Percentiles rank a stretch among this genome's conserved stretches.
These are phyloP conservation scores for Geotrichum reessii DNA, from an alignment of 1,139 yeast genomes.

Conservation along the genomic window DNA sequence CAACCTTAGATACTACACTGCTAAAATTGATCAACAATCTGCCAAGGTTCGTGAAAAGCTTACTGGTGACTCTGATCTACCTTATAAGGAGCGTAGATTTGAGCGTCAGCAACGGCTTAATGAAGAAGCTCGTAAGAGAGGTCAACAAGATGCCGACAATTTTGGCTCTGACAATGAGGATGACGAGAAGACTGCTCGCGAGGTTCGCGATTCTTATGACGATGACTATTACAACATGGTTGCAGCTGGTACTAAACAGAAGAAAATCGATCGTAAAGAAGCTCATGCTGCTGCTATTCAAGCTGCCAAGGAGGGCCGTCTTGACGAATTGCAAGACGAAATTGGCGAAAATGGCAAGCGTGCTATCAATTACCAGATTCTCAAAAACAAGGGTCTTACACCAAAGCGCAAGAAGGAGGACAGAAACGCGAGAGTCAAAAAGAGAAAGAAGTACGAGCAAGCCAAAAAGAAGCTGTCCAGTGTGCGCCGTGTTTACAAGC, in stretches of 20 bases:
- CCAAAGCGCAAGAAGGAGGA: constrained; percentile 89
- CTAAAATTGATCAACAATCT: constrained; percentile 74
- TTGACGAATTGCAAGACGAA: constrained; percentile 62
- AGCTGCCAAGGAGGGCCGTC: constrained; percentile 82
- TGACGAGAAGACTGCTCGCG: constrained; percentile 27
- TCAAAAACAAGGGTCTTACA: constrained; percentile 92
- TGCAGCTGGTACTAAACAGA: constrained; percentile 44
- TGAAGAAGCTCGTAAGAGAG: constrained; percentile 86
- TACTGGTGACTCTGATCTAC: constrained; percentile 85
- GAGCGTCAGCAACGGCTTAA: constrained; percentile 82
- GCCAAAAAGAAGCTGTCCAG: constrained; percentile 93
- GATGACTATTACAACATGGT: constrained; percentile 50
- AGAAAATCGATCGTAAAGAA: constrained; percentile 50
- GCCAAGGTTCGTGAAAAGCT: constrained; percentile 49
- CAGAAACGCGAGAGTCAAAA: constrained; percentile 94
- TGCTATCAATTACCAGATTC: constrained; percentile 87
- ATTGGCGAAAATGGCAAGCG: constrained; percentile 79
- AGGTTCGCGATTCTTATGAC: constrained; percentile 34
- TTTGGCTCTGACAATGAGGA: constrained; percentile 46
- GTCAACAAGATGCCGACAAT: constrained; percentile 49
- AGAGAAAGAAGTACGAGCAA: constrained; percentile 92
- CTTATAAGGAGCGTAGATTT: constrained; percentile 83
- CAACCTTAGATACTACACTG: constrained; percentile 89
- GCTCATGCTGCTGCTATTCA: constrained; percentile 68
- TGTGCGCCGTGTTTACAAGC: constrained; percentile 79